Evolutionary conservation across 495 filamentous ascomycete species (phyloP), one percentile per base, ranked within the genome.

Genomic region (Trichoderma orchidacearum): DNA sequence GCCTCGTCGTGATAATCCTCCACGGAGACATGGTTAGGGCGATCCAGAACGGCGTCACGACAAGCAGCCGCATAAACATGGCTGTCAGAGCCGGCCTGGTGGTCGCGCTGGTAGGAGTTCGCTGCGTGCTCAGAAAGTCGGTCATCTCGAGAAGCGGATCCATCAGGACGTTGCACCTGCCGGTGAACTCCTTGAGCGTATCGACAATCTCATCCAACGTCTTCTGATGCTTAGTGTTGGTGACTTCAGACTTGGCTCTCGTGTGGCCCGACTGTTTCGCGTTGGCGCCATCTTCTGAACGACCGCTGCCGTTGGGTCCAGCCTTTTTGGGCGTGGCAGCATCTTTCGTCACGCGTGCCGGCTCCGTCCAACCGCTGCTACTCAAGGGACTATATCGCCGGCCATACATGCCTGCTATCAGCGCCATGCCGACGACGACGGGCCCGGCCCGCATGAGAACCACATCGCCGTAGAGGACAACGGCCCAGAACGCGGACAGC

Each of bases 201-300:
- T 96, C 90, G 51, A 99, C 86, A 58, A 99, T 97, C 72, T 97
- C 93, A 62, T 99, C 93, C 35, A 99, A 73, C 36, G 90, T 96
- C 70, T 81, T 81, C 61, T 81, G 78, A 62, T 93, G 88, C 17
- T 82, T 83, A 38, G 81, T 85, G 51, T 75, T 75, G 51, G 72
- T 81, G 53, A 66, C 64, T 59, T 92, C 88, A 1, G 85, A 83
- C 21, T 70, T 59, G 23, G 62, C 67, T 38, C 72, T 62, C 53
- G 67, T 63, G 55, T 80, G 79, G 59, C 59, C 83, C 83, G 64
- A 82, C 79, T 3, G 74, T 31, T 41, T 32, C 30, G 25, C 53
- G 29, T 25, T 45, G 13, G 23, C 51, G 7, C 68, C 63, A 25
- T 69, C 66, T 13, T 48, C 18, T 11, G 27, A 23, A 48, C 15